phyloP scores from a whole-genome alignment of 345 rosid genomes.

The Euclidium syriacum region DNA sequence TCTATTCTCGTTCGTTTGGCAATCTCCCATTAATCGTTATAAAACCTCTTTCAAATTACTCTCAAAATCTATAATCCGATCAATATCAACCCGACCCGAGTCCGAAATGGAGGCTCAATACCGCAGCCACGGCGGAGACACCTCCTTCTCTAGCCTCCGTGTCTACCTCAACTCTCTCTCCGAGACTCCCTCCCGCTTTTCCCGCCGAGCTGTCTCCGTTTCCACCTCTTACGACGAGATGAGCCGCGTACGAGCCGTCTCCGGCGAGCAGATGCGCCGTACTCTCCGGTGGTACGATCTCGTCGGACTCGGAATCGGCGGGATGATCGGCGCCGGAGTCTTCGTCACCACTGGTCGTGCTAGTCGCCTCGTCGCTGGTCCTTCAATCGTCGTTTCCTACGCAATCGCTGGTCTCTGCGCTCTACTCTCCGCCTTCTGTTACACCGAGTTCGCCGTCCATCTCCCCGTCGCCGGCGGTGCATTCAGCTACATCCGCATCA shows the following conservation, averaged over 20 bases:
- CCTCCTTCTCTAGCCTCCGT: constrained; percentile 56
- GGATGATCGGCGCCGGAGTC: constrained; percentile 94
- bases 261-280: constrained; percentile 63
- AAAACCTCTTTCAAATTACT: constrained; percentile 3
- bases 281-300: constrained; percentile 83
- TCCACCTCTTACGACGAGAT: constrained; percentile 72
- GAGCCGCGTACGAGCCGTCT: constrained; percentile 55
- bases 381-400: constrained; percentile 71
- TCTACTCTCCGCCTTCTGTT: constrained; percentile 91
- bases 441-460: constrained; percentile 95
- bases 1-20: neutral
- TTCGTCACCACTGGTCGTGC: constrained; percentile 79
- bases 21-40: constrained; percentile 16
- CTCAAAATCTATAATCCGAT: neutral
- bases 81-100: neutral
- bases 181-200: constrained; percentile 57
- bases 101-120: constrained; percentile 22
- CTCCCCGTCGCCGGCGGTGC: constrained; percentile 99
- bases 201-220: constrained; percentile 64
- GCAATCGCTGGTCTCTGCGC: constrained; percentile 94
- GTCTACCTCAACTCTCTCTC: constrained; percentile 62
- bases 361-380: constrained; percentile 58
- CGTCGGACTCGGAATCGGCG: constrained; percentile 79
- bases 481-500: constrained; percentile 84
- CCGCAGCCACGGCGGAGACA: constrained; percentile 19